A percentile compares a stretch with the other conserved stretches of the same genome.
These are phyloP conservation scores for Abortiporus biennis DNA, from an alignment of 1,284 basidiomycete genomes.

Conservation along the genomic window DNA sequence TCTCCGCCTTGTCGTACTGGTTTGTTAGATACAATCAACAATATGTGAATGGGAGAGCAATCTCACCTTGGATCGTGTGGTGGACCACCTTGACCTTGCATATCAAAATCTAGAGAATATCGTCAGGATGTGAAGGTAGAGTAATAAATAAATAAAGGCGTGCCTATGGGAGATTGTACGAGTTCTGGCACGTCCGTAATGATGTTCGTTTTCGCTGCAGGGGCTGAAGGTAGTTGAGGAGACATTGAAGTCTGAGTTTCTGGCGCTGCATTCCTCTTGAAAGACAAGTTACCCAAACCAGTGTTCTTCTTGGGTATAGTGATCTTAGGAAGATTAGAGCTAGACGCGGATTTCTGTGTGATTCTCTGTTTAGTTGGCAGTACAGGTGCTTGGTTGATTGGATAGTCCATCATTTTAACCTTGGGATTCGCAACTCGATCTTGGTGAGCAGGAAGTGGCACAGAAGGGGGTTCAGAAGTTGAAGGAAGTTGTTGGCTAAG, in stretches of 20 bases:
- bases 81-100: too few species aligned
- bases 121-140: too few species aligned
- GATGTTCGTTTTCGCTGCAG: neutral
- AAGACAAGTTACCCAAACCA: slow-evolving; percentile 29
- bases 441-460: neutral
- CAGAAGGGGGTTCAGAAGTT: neutral
- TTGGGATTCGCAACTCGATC: neutral
- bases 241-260: slow-evolving; percentile 1
- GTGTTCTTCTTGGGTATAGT: slow-evolving; percentile 17
- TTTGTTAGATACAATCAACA: too few species aligned
- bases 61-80: too few species aligned
- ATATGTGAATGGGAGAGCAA: too few species aligned
- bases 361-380: slow-evolving; percentile 4
- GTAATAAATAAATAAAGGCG: too few species aligned
- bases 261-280: slow-evolving; percentile 34
- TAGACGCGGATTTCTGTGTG: slow-evolving; percentile 11
- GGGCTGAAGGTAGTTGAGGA: neutral
- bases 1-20: too few species aligned
- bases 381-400: neutral
- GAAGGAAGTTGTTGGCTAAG: neutral
- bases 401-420: neutral
- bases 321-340: neutral
- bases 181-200: neutral
- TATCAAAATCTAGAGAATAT: too few species aligned
- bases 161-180: slow-evolving; percentile 9